Evolutionary conservation across 1,284 basidiomycete species (phyloP).

Genomic region (Tylopilus sp.): DNA sequence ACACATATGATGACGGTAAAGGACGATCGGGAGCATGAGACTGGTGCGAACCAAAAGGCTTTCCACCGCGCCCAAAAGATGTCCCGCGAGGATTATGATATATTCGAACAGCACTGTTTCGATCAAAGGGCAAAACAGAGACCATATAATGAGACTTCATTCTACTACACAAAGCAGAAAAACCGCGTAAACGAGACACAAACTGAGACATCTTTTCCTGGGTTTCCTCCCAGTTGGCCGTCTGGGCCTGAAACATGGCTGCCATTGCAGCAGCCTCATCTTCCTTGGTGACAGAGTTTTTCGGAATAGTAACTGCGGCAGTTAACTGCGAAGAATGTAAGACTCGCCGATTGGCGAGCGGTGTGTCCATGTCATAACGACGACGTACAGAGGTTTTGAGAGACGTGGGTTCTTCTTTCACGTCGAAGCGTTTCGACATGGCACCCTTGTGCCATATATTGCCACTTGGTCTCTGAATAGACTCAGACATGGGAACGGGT

Average conservation of each 20-base stretch:
- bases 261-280: slow-evolving; percentile 89
- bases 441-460: slow-evolving; percentile 59
- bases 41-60: slow-evolving; percentile 47
- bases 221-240: slow-evolving; percentile 92
- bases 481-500: slow-evolving; percentile 45
- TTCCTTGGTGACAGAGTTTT: slow-evolving; percentile 49
- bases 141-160: slow-evolving; percentile 57
- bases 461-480: slow-evolving; percentile 38
- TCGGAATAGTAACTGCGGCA: slow-evolving; percentile 23
- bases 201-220: slow-evolving; percentile 97
- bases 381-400: slow-evolving; percentile 34
- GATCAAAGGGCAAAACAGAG: slow-evolving; percentile 38
- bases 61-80: slow-evolving; percentile 55
- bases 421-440: slow-evolving; percentile 90
- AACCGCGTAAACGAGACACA: slow-evolving; percentile 58
- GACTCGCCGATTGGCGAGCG: slow-evolving; percentile 20
- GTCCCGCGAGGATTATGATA: slow-evolving; percentile 63
- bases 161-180: slow-evolving; percentile 59
- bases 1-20: slow-evolving; percentile 94
- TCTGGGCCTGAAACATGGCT: slow-evolving; percentile 92
- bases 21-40: slow-evolving; percentile 59
- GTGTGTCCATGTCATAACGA: slow-evolving; percentile 6
- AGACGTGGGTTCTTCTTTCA: slow-evolving; percentile 58
- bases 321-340: slow-evolving; percentile 30
- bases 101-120: slow-evolving; percentile 67